A percentile compares a stretch with the other conserved stretches of the same genome.
Conservation (phyloP, 768 basidiomycete genomes). For the Gyrodon lividus region DNA sequence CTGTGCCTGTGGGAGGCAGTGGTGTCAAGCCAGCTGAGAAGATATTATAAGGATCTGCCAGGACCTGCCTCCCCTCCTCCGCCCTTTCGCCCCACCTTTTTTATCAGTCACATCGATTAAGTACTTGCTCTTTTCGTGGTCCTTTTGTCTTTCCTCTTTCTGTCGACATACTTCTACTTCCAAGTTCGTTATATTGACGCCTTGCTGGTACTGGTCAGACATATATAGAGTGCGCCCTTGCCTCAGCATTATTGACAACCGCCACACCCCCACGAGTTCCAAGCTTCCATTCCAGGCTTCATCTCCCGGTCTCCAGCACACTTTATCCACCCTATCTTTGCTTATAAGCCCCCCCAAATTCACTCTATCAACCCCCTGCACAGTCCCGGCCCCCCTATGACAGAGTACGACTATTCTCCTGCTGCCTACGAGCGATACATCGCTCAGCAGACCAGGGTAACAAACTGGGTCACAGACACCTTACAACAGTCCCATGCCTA, state of each 20-base stretch:
- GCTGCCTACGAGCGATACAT: slow-evolving; percentile 49
- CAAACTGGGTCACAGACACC: slow-evolving; percentile 51
- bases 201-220: not conserved
- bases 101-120: slow-evolving; percentile 11
- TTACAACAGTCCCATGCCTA: slow-evolving; percentile 25
- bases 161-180: not conserved
- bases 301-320: slow-evolving; percentile 3
- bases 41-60: slow-evolving; percentile 6
- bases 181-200: no score
- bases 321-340: slow-evolving; percentile 5
- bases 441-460: slow-evolving; percentile 47
- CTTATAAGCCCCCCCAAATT: slow-evolving; percentile 16
- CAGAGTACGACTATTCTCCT: slow-evolving; percentile 62
- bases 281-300: slow-evolving; percentile 4
- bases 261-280: not conserved
- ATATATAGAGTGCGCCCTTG: not conserved
- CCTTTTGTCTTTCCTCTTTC: not conserved
- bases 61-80: not conserved
- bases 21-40: not conserved
- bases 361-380: slow-evolving; percentile 9
- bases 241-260: not conserved
- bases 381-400: slow-evolving; percentile 36
- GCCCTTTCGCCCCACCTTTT: slow-evolving; percentile 1
- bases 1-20: not conserved
- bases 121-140: slow-evolving; percentile 2